Base-by-base conservation (phyloP, 805 yeast genomes). In the Danielia oregonensis region DNA sequence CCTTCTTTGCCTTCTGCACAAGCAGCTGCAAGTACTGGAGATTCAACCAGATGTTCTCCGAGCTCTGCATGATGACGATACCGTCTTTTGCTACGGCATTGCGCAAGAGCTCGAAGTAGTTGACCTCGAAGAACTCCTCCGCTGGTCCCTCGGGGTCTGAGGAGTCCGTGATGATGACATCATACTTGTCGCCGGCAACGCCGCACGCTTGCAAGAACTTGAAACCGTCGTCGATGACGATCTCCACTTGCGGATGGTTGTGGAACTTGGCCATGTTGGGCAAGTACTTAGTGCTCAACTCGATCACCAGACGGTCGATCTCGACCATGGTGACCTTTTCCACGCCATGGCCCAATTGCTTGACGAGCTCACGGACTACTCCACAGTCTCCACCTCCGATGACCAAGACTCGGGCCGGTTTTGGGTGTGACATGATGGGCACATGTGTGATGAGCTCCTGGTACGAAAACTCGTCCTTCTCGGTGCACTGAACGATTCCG, bases 331-430 rank as follows among this genome's bases (percentile, higher is more conserved):
- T 81, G 11, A 85, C 82, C 45, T 82, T 81, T 4, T 81, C 72
- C 29, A 72, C 65, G 5, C 71, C 67, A 14, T 29, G 35, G 10
- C 57, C 58, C 19, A 63, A 48, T 52, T 84, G 91, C 61, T 88
- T 89, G 29, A 86, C 77, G 12, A 86, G 80, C 58, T 88, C 97
- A 51, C 97, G 74, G 24, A 89, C 64, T 14, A 88, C 96, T 42
- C 97, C 97, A 44, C 97, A 95, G 58, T 88, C 97, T 27, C 97
- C 97, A 17, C 97, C 97, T 17, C 97, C 97, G 49, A 88, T 85
- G 19, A 88, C 93, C 33, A 88, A 72, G 7, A 87, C 94, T 35
- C 71, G 74, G 48, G 74, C 75, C 2, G 97, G 96, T 26, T 68
- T 52, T 3, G 77, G 76, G 61, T 88, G 97, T 8, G 86, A 64